Conservation (phyloP, 345 rosid genomes). For the Aethionema arabicum region DNA sequence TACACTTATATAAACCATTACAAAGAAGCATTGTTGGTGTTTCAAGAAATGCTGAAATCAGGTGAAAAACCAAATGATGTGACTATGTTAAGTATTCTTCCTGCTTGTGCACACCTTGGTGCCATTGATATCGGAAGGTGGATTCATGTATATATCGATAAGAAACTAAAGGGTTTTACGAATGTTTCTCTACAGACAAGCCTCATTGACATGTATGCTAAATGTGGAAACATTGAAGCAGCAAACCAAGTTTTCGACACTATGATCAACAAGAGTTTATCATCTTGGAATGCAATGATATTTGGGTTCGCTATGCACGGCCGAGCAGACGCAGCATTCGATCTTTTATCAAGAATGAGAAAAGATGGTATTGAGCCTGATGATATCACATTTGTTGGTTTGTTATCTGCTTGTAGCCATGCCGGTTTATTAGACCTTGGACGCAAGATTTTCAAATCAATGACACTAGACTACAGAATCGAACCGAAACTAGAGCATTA, state of each 20-base stretch:
- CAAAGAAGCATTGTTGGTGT: slow-evolving; percentile 55
- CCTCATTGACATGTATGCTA: slow-evolving; percentile 64
- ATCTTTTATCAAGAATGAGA: slow-evolving; percentile 53
- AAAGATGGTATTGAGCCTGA: slow-evolving; percentile 55
- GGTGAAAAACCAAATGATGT: slow-evolving; percentile 53
- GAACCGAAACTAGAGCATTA: slow-evolving; percentile 69
- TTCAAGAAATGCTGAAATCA: slow-evolving; percentile 50
- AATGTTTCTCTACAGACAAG: slow-evolving; percentile 48
- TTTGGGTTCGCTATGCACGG: slow-evolving; percentile 72
- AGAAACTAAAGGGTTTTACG: slow-evolving; percentile 33
- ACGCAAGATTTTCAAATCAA: slow-evolving; percentile 47
- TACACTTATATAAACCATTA: slow-evolving; percentile 43
- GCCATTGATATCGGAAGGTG: slow-evolving; percentile 65
- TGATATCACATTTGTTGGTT: slow-evolving; percentile 63
- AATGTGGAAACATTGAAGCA: slow-evolving; percentile 54
- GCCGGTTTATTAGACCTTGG: slow-evolving; percentile 64
- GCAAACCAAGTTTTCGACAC: slow-evolving; percentile 48
- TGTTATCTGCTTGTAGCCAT: slow-evolving; percentile 73
- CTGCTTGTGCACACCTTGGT: slow-evolving; percentile 63
- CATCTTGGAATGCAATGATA: slow-evolving; percentile 72
- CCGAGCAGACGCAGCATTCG: slow-evolving; percentile 45
- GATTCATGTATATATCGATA: slow-evolving; percentile 59
- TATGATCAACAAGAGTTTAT: slow-evolving; percentile 42
- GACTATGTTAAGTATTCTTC: slow-evolving; percentile 51
- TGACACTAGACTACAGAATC: slow-evolving; percentile 51